Base-by-base conservation (phyloP, 257 asterid genomes). In the Penstemon eatonii region DNA sequence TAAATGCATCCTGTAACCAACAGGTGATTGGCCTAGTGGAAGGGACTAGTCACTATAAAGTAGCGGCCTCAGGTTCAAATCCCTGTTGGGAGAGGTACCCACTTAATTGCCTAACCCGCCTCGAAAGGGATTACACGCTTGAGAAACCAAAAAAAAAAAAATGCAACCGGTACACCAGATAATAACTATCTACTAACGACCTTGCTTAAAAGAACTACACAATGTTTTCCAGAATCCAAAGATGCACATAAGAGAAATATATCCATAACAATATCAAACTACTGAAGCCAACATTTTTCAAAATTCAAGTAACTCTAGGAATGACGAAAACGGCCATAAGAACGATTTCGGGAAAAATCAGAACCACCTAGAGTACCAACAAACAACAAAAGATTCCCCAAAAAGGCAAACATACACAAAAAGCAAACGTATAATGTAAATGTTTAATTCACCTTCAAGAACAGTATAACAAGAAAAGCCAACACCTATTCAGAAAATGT, bases 131-230 rank as follows among this genome's bases (percentile, higher is more conserved):
- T n/a, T n/a, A n/a, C n/a, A n/a, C n/a, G n/a, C n/a, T n/a, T n/a
- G n/a, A n/a, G n/a, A n/a, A n/a, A n/a, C n/a, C n/a, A n/a, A n/a
- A n/a, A n/a, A n/a, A n/a, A n/a, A n/a, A n/a, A n/a, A n/a, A n/a
- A n/a, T n/a, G 38, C 61, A 69, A 75, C 53, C 41, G 33, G n/a
- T 12, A 7, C 39, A 41, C 40, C 55, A 47, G 39, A 57, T 36
- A 60, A 33, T 5, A 53, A 60, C 11, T 13, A 59, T 37, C 50
- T 57, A 44, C 7, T 4, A 57, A 62, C 73, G 46, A 43, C 46
- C 1, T 63, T 51, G 56, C 72, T 5, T 10, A 33, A 64, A 68
- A 63, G 54, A 66, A 47, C 67, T 1, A 43, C 5, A 36, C 47
- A 57, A 45, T n/a, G 40, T 54, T 50, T 19, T 39, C 38, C 37